Percentiles rank a stretch among this genome's conserved stretches.
Conservation (phyloP, 139 green algal genomes). For the Pleodorina starrii region DNA sequence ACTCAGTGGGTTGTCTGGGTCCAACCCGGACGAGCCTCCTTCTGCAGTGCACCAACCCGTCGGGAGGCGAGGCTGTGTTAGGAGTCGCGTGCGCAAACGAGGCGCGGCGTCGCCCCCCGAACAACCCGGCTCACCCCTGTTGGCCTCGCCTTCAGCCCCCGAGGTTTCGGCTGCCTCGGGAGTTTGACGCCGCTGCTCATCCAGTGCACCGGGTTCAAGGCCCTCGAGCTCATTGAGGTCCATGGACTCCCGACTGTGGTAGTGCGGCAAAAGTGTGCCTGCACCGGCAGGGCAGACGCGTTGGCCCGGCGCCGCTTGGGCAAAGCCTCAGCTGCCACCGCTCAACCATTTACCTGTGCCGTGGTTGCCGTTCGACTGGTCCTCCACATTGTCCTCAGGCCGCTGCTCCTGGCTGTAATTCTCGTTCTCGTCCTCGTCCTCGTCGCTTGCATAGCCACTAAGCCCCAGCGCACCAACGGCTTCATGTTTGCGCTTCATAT, state of each 20-base stretch:
- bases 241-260: constrained; percentile 9
- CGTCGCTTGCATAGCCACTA: constrained; percentile 33
- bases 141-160: not conserved
- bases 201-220: not conserved
- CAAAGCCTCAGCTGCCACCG: not conserved
- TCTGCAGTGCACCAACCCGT: not conserved
- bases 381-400: not conserved
- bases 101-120: no score
- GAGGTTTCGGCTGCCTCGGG: not conserved
- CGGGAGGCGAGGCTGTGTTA: not conserved
- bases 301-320: not conserved
- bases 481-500: constrained; percentile 36
- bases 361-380: not conserved
- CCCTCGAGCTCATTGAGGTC: not conserved
- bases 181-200: not conserved
- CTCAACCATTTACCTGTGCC: not conserved
- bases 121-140: not conserved
- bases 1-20: not conserved
- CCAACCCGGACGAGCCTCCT: not conserved
- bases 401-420: not conserved
- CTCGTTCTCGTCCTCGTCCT: constrained; percentile 3
- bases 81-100: not conserved
- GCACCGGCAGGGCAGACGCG: not conserved
- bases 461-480: constrained; percentile 32
- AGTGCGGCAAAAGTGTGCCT: constrained; percentile 15